phyloP scores from a whole-genome alignment of 2,329 filamentous ascomycete genomes.

The Botrytis porri region DNA sequence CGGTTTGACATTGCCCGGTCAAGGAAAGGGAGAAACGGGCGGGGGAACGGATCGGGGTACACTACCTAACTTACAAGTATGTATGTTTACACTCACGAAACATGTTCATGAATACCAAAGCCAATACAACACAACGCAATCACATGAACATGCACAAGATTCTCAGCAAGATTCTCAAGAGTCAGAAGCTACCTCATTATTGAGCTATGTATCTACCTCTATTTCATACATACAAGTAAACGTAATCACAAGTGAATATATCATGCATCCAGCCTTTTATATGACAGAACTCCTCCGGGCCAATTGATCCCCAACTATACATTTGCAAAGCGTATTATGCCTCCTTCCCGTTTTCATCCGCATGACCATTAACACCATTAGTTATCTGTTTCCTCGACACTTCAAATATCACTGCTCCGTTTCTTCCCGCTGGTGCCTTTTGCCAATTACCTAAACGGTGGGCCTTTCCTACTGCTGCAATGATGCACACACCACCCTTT shows the following conservation, averaged over 20 bases:
- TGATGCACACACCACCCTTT: slow-evolving; percentile 74
- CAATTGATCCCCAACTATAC: background rate
- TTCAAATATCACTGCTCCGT: slow-evolving; percentile 86
- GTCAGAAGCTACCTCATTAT: background rate
- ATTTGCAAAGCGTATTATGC: background rate
- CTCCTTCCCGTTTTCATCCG: slow-evolving; percentile 13
- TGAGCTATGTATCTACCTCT: slow-evolving; percentile 7
- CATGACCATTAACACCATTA: slow-evolving; percentile 25
- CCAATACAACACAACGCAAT: background rate
- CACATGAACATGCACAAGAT: background rate
- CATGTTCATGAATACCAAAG: background rate
- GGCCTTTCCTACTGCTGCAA: slow-evolving; percentile 84
- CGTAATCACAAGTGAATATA: slow-evolving; percentile 13
- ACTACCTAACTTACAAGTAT: background rate
- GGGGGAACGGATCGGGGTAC: background rate
- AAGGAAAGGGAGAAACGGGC: background rate
- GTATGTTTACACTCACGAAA: background rate
- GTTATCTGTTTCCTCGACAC: slow-evolving; percentile 50
- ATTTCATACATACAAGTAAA: slow-evolving; percentile 3
- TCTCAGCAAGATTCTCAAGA: background rate
- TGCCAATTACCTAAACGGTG: slow-evolving; percentile 81
- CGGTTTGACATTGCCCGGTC: background rate
- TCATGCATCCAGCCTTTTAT: slow-evolving; percentile 20
- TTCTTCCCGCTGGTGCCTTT: slow-evolving; percentile 59
- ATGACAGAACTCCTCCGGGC: background rate